Conservation (phyloP, 116 monocot species). For the Cymodocea nodosa region DNA sequence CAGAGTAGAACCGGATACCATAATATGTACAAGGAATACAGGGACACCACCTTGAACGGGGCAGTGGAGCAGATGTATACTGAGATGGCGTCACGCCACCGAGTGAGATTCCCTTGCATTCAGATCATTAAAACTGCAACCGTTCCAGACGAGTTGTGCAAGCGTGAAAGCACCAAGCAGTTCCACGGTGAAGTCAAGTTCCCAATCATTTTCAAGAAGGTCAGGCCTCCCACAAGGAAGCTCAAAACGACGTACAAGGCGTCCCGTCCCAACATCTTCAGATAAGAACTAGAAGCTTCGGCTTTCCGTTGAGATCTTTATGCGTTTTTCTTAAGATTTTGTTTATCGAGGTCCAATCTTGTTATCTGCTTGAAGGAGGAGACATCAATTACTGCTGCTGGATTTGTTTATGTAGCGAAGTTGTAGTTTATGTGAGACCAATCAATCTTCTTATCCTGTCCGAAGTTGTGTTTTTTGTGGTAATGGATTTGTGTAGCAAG, state of each 20-base stretch:
- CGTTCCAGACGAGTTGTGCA: conserved; percentile 54
- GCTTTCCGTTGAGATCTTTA: too few species aligned
- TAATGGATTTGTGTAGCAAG: too few species aligned
- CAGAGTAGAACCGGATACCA: conserved; percentile 61
- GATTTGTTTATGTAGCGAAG: too few species aligned
- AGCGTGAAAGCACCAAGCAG: conserved; percentile 67
- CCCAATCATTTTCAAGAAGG: conserved; percentile 53
- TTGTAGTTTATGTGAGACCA: too few species aligned
- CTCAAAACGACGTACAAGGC: conserved; percentile 81
- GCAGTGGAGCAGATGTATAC: conserved; percentile 74
- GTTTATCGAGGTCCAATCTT: too few species aligned
- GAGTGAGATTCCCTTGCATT: conserved; percentile 65
- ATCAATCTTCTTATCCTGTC: too few species aligned
- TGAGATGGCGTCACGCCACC: conserved; percentile 72
- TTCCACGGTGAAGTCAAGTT: conserved; percentile 77
- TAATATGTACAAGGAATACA: conserved; percentile 85
- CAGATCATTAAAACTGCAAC: conserved; percentile 75
- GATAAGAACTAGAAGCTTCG: conserved; percentile 8
- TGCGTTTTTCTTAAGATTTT: too few species aligned
- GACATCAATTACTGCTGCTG: too few species aligned
- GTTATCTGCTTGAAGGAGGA: too few species aligned
- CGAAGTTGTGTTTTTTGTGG: too few species aligned
- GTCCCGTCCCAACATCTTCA: conserved; percentile 56
- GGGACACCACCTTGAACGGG: conserved; percentile 64
- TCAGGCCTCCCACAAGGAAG: conserved; percentile 56